phyloP scores from a whole-genome alignment of 2,329 filamentous ascomycete genomes.

The Incumbomyces delicatus region DNA sequence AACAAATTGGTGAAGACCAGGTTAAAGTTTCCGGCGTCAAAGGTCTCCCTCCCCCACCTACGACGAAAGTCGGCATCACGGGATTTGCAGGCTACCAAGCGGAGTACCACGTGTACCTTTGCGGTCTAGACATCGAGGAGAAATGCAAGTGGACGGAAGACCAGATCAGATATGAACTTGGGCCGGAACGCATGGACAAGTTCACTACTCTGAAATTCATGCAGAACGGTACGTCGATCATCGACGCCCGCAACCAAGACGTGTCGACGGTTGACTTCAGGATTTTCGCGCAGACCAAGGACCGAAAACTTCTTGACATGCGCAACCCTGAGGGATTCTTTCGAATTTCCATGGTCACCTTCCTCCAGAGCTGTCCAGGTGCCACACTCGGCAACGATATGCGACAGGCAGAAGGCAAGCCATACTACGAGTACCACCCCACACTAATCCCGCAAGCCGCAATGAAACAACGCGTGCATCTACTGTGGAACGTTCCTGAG shows the following conservation, averaged over 20 bases:
- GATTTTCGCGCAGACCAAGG: slow-evolving; percentile 32
- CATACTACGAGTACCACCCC: slow-evolving; percentile 23
- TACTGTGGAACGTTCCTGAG: slow-evolving; percentile 12
- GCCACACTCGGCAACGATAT: slow-evolving; percentile 16
- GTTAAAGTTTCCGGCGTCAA: slow-evolving; percentile 35
- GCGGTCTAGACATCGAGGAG: slow-evolving; percentile 29
- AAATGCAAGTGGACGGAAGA: slow-evolving; percentile 29
- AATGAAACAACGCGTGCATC: slow-evolving; percentile 22
- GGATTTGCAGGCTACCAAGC: slow-evolving; percentile 32
- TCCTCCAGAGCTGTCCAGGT: slow-evolving; percentile 23
- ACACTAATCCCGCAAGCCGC: slow-evolving; percentile 22
- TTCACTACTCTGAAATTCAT: slow-evolving; percentile 15
- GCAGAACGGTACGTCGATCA: slow-evolving; percentile 10
- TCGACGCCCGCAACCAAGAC: slow-evolving; percentile 26
- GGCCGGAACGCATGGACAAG: slow-evolving; percentile 10
- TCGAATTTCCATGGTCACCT: slow-evolving; percentile 19
- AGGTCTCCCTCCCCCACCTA: slow-evolving; percentile 32
- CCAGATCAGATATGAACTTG: slow-evolving; percentile 28
- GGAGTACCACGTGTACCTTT: slow-evolving; percentile 31
- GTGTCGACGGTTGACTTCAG: slow-evolving; percentile 26
- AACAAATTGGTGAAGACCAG: slow-evolving; percentile 32
- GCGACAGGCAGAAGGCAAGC: slow-evolving; percentile 12
- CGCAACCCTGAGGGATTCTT: slow-evolving; percentile 15
- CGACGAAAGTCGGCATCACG: slow-evolving; percentile 36
- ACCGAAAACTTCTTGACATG: slow-evolving; percentile 20